Percentiles rank a stretch among this genome's conserved stretches.
These are phyloP conservation scores for Trifolium pratense DNA, from an alignment of 306 rosid species.

Conservation along the genomic window DNA sequence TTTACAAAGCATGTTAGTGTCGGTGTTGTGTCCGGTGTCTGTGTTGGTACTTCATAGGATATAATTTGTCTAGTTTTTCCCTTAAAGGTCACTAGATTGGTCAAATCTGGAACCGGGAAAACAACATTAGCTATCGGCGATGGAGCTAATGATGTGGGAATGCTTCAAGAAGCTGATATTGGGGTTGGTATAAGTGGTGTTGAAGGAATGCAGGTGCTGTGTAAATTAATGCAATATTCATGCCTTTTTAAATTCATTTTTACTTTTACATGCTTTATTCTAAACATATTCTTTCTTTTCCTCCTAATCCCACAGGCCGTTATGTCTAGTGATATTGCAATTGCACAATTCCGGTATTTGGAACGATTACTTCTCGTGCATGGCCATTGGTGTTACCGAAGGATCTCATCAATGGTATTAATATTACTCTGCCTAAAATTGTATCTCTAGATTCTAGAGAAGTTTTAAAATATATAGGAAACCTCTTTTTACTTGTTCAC, in stretches of 20 bases:
- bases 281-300: constrained; percentile 17
- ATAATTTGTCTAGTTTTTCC: constrained; percentile 22
- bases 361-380: constrained; percentile 95
- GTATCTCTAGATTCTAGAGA: constrained; percentile 25
- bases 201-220: constrained; percentile 98
- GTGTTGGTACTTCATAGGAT: background rate
- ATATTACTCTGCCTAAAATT: background rate
- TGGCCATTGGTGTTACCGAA: constrained; percentile 99
- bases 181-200: constrained; percentile 96
- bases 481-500: constrained; percentile 24
- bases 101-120: constrained; percentile 84
- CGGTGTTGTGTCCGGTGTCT: background rate
- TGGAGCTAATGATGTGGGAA: constrained; percentile 98
- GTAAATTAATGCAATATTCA: constrained; percentile 28
- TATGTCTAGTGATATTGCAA: constrained; percentile 97
- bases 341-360: constrained; percentile 91
- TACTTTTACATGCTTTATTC: constrained; percentile 18
- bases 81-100: constrained; percentile 89
- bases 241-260: constrained; percentile 24
- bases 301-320: constrained; percentile 69
- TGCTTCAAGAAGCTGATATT: constrained; percentile 99
- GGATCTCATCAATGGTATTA: constrained; percentile 92
- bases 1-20: background rate
- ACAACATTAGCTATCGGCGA: constrained; percentile 96
- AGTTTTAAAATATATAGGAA: background rate